phyloP scores from a whole-genome alignment of 2,329 filamentous ascomycete species.

The Trematosphaeria pertusa region DNA sequence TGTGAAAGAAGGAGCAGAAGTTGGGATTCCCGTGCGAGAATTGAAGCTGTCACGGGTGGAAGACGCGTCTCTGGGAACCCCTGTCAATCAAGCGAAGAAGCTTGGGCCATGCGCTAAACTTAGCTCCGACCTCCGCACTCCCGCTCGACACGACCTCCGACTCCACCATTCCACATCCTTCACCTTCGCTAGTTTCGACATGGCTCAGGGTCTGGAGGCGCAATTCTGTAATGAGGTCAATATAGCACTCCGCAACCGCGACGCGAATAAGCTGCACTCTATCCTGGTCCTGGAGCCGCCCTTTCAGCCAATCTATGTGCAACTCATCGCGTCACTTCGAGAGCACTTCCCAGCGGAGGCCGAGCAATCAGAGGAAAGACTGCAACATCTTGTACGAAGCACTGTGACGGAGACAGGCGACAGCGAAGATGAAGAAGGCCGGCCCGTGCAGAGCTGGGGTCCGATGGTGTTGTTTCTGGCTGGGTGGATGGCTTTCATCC shows the following conservation, averaged over 20 bases:
- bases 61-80: too few relatives aligned
- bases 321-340: constrained; percentile 35
- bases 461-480: constrained; percentile 80
- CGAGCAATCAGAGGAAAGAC: constrained; percentile 23
- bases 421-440: constrained; percentile 67
- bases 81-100: constrained; percentile 10
- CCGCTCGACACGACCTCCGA: constrained; percentile 11
- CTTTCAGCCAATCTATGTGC: constrained; percentile 33
- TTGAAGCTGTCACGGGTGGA: too few relatives aligned
- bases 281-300: constrained; percentile 41
- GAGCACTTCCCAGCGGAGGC: constrained; percentile 31
- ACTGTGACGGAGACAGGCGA: constrained; percentile 51
- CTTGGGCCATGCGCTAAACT: constrained; percentile 15
- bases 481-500: constrained; percentile 80
- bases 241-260: constrained; percentile 28
- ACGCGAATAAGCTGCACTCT: constrained; percentile 30
- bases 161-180: background rate
- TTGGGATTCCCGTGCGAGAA: too few relatives aligned
- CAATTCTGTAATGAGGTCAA: constrained; percentile 38
- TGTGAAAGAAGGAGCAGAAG: too few relatives aligned
- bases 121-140: constrained; percentile 2
- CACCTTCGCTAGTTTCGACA: constrained; percentile 17
- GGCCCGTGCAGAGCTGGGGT: constrained; percentile 68
- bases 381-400: constrained; percentile 31
- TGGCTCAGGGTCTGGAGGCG: constrained; percentile 30